Percentiles rank a stretch among this genome's conserved stretches.
Evolutionary conservation across 2,329 filamentous ascomycete genomes (phyloP).

Genomic region (Penicillium hordei): DNA sequence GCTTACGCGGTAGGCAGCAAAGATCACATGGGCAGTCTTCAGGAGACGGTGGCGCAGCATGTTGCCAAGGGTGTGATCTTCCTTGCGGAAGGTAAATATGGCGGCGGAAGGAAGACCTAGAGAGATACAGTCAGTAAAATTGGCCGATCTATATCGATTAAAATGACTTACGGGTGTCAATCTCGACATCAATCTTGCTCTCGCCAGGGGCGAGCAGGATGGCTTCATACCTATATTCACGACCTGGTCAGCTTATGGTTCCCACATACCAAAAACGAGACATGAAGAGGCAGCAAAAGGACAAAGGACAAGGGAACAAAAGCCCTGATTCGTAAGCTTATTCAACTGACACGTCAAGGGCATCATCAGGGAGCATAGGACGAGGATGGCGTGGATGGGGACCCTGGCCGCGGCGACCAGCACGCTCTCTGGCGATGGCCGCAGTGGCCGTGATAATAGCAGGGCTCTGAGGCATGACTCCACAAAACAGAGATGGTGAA

Average conservation of each 20-base stretch:
- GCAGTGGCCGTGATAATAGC: constrained; percentile 9
- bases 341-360: constrained; percentile 22
- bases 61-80: constrained; percentile 95
- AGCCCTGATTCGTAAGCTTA: neutral
- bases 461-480: neutral
- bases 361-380: constrained; percentile 11
- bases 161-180: constrained; percentile 76
- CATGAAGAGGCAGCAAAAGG: neutral
- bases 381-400: constrained; percentile 3
- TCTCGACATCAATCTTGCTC: constrained; percentile 87
- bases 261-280: neutral
- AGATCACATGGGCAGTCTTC: constrained; percentile 77
- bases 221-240: constrained; percentile 73
- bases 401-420: constrained; percentile 9
- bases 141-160: neutral
- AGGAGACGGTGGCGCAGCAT: constrained; percentile 82
- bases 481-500: neutral
- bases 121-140: constrained; percentile 5
- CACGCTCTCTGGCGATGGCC: constrained; percentile 18
- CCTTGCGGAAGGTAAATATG: constrained; percentile 92
- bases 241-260: constrained; percentile 2
- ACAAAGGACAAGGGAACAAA: neutral
- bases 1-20: constrained; percentile 85
- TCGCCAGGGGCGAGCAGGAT: constrained; percentile 85
- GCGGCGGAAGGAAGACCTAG: constrained; percentile 89